Conservation (phyloP, 148 eudicot species). For the Diospyros lotus region DNA sequence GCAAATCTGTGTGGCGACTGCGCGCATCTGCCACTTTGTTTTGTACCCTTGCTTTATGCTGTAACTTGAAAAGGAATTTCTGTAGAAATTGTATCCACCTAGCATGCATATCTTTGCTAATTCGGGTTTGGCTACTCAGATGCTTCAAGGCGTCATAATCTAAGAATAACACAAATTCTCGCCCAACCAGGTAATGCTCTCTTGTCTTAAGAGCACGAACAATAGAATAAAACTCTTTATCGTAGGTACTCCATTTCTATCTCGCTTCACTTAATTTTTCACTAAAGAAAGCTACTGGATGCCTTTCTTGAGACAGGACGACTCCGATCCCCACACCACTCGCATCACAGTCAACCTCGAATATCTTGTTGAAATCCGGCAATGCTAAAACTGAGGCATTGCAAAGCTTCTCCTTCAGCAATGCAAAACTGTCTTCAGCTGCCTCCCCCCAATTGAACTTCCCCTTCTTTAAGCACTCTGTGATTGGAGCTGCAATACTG, state of each 20-base stretch:
- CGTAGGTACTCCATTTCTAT: background rate
- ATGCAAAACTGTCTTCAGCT: background rate
- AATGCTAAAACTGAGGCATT: background rate
- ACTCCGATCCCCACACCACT: constrained; percentile 1
- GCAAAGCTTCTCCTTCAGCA: background rate
- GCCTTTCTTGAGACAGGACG: background rate
- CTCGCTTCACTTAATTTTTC: background rate
- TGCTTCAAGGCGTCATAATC: no score
- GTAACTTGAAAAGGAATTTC: no score
- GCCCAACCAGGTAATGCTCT: background rate
- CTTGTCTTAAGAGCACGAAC: background rate
- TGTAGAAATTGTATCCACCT: no score
- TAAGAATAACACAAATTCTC: no score
- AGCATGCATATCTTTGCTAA: no score
- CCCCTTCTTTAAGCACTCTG: background rate
- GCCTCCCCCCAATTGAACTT: background rate
- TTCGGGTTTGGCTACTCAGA: no score
- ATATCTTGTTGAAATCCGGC: background rate
- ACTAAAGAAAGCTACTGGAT: background rate
- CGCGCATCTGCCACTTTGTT: no score
- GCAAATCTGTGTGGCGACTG: no score
- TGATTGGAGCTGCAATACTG: background rate
- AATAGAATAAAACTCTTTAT: background rate
- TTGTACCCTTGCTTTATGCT: no score
- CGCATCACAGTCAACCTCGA: background rate